Conservation (phyloP, 78 protist genomes). For the Cavenderia fasciculata region DNA sequence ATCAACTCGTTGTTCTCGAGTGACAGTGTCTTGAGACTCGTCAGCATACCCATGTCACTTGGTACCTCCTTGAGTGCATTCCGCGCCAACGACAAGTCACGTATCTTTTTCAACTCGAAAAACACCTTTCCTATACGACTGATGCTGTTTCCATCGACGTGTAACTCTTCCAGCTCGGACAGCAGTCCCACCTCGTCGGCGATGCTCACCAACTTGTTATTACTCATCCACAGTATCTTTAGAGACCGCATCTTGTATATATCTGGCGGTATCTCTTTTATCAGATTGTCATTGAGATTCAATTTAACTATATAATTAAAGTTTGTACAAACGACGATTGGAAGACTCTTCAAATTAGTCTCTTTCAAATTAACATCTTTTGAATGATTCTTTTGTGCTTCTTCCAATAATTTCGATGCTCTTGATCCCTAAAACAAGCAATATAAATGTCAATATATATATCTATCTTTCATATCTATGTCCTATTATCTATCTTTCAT, state of each 20-base stretch:
- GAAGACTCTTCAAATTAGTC: slow-evolving; percentile 23
- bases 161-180: slow-evolving; percentile 66
- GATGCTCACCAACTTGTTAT: slow-evolving; percentile 16
- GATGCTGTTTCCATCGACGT: slow-evolving; percentile 46
- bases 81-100: slow-evolving; percentile 20
- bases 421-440: slow-evolving; percentile 80
- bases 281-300: slow-evolving; percentile 50
- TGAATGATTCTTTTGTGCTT: slow-evolving; percentile 53
- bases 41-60: slow-evolving; percentile 2
- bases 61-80: slow-evolving; percentile 60
- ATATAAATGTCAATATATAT: too few species aligned
- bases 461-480: background rate
- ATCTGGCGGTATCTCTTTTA: slow-evolving; percentile 69
- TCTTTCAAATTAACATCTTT: slow-evolving; percentile 62
- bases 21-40: background rate
- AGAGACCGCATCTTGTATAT: slow-evolving; percentile 53
- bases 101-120: slow-evolving; percentile 49
- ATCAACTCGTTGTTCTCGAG: slow-evolving; percentile 30
- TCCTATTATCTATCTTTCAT: background rate
- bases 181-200: slow-evolving; percentile 59
- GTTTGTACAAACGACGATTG: slow-evolving; percentile 62
- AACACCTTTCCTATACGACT: background rate
- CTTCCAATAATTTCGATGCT: slow-evolving; percentile 67
- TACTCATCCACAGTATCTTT: slow-evolving; percentile 31
- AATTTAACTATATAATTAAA: slow-evolving; percentile 56